These are phyloP conservation scores for Arachis monticola DNA, from an alignment of 331 rosid species.

Conservation along the genomic window DNA sequence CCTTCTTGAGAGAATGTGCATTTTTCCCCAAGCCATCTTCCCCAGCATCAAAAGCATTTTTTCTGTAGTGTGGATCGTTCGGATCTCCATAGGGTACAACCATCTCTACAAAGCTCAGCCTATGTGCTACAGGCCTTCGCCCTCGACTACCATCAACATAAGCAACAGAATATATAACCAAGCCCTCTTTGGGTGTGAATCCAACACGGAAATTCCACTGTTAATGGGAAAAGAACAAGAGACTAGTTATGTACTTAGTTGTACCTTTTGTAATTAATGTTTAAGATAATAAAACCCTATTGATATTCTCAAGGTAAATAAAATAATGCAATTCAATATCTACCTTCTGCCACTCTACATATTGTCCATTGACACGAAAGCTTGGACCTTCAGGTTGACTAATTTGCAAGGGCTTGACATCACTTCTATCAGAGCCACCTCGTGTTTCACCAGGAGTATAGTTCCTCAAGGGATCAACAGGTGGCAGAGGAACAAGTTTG, in stretches of 20 bases:
- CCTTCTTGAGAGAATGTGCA: slow-evolving; percentile 97
- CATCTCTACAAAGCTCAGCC: slow-evolving; percentile 95
- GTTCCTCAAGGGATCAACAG: slow-evolving; percentile 92
- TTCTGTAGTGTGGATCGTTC: slow-evolving; percentile 88
- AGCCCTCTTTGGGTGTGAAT: slow-evolving; percentile 93
- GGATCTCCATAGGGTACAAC: slow-evolving; percentile 99
- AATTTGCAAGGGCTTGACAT: slow-evolving; percentile 82
- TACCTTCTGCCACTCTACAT: slow-evolving; percentile 98
- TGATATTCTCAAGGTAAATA: slow-evolving; percentile 15
- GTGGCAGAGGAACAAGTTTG: slow-evolving; percentile 94
- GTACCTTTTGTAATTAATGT: slow-evolving; percentile 14
- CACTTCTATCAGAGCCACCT: slow-evolving; percentile 94
- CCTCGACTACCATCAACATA: slow-evolving; percentile 95
- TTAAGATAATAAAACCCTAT: slow-evolving; percentile 1
- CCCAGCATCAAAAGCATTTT: slow-evolving; percentile 97
- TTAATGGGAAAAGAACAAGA: slow-evolving; percentile 31
- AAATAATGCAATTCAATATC: slow-evolving; percentile 28
- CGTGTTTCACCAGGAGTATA: slow-evolving; percentile 93
- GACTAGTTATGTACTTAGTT: slow-evolving; percentile 15
- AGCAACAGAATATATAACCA: slow-evolving; percentile 89
- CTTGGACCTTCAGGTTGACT: slow-evolving; percentile 97
- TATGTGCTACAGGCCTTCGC: slow-evolving; percentile 90
- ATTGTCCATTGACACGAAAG: slow-evolving; percentile 87
- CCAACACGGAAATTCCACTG: slow-evolving; percentile 99
- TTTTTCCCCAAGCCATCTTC: slow-evolving; percentile 97